Evolutionary conservation across 2,329 filamentous ascomycete genomes (phyloP).

Genomic region (Lithohypha guttulata): DNA sequence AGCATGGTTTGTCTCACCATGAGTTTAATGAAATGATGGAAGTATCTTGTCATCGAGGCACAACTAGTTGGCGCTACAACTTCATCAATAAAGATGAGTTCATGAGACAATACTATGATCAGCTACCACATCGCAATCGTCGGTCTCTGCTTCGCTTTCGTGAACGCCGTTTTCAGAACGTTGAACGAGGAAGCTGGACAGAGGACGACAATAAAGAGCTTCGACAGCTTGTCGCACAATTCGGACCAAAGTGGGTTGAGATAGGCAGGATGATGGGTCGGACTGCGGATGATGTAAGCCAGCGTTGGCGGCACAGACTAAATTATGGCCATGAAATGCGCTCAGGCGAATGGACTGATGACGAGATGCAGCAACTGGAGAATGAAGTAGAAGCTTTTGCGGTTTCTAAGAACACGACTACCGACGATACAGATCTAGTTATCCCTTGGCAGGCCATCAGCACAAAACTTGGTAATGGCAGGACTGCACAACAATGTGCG

Average conservation of each 20-base stretch:
- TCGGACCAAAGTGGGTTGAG: conserved; percentile 29
- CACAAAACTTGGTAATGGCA: conserved; percentile 15
- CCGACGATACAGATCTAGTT: conserved; percentile 25
- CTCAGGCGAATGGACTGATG: conserved; percentile 28
- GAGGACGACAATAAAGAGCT: conserved; percentile 33
- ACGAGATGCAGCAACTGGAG: conserved; percentile 25
- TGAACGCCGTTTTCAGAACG: conserved; percentile 32
- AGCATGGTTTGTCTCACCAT: conserved; percentile 12
- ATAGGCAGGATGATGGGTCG: conserved; percentile 31
- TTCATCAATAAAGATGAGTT: conserved; percentile 27
- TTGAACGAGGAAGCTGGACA: conserved; percentile 30
- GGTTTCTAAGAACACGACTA: conserved; percentile 12
- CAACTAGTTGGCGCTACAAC: conserved; percentile 9
- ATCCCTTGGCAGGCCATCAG: conserved; percentile 21
- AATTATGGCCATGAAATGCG: conserved; percentile 29
- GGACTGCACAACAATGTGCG: conserved; percentile 21
- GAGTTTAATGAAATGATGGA: conserved; percentile 23
- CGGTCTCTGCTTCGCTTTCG: conserved; percentile 33
- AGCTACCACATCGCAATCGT: conserved; percentile 28
- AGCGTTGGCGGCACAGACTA: conserved; percentile 34
- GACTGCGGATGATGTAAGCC: conserved; percentile 32
- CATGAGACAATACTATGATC: conserved; percentile 27
- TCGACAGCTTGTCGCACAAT: conserved; percentile 22
- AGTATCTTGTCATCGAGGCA: conserved; percentile 12
- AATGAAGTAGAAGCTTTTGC: conserved; percentile 19